These are phyloP conservation scores for Zygoascus flipseniorum DNA, from an alignment of 805 yeast species.

Conservation along the genomic window DNA sequence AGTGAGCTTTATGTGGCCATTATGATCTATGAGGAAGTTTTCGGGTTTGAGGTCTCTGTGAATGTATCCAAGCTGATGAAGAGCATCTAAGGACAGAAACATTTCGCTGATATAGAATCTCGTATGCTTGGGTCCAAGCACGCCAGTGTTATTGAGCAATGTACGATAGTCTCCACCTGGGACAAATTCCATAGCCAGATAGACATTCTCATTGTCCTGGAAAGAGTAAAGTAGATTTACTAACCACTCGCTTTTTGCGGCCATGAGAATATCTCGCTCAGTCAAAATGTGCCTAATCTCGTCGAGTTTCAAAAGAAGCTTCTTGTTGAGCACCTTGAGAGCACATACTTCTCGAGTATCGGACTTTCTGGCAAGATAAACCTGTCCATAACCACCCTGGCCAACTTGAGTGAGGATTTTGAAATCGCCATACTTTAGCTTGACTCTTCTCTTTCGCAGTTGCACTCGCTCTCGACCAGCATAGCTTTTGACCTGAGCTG, in stretches of 20 bases:
- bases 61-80: slow-evolving; percentile 91
- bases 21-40: slow-evolving; percentile 79
- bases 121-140: slow-evolving; percentile 88
- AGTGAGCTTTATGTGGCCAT: slow-evolving; percentile 87
- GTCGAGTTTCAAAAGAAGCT: slow-evolving; percentile 75
- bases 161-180: slow-evolving; percentile 99
- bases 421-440: slow-evolving; percentile 91
- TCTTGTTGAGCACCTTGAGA: slow-evolving; percentile 81
- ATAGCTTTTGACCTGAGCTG: slow-evolving; percentile 68
- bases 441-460: slow-evolving; percentile 78
- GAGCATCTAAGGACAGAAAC: slow-evolving; percentile 90
- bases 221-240: slow-evolving; percentile 90
- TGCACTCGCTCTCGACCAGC: slow-evolving; percentile 75
- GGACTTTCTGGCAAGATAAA: slow-evolving; percentile 86
- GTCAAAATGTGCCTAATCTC: slow-evolving; percentile 94
- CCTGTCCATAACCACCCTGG: slow-evolving; percentile 99
- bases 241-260: slow-evolving; percentile 91
- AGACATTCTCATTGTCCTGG: slow-evolving; percentile 84
- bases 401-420: slow-evolving; percentile 97
- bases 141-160: slow-evolving; percentile 84
- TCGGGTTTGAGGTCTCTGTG: slow-evolving; percentile 97
- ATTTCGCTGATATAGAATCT: slow-evolving; percentile 91
- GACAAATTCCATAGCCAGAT: slow-evolving; percentile 98
- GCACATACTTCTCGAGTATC: slow-evolving; percentile 96
- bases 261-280: slow-evolving; percentile 94